Evolutionary conservation across 306 rosid genomes (phyloP), one percentile per base, ranked within the genome.

Genomic region (Lablab purpureus): DNA sequence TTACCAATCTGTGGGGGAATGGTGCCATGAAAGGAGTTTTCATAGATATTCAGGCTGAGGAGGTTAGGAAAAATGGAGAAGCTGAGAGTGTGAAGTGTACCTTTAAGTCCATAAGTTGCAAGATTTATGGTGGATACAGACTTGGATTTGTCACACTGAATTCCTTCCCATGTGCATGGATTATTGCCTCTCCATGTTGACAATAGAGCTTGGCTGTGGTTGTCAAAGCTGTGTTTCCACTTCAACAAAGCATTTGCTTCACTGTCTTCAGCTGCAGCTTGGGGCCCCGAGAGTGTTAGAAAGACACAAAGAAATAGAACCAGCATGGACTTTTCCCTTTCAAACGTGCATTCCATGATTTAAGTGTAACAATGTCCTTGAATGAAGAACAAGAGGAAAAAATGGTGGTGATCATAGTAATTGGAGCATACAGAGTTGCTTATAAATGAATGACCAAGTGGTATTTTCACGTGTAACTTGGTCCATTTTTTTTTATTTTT

Each of bases 31-130:
- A 83, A 66, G 1, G 0, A 5, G 58, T 83, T 83, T 14, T 14
- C 0, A 15, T 6, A 34, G 22, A 83, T 73, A 12, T 83, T 30
- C 6, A 83, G 12, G 73, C 6, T 78, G 0, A 13, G 25, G 32
- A 83, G 86, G 34, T 67, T 78, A n/a, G 80, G 73, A 4, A 83
- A 21, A 47, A 80, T 34, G 27, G 86, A 83, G 58, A 83, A 83
- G 4, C 6, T 36, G 18, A 83, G 73, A 36, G 73, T 73, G 59
- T 83, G 72, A 3, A 78, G 86, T 66, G 83, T 78, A 83, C 83
- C 86, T 83, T 78, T 46, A 0, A 83, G 80, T 78, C 60, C 60
- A 10, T 12, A 67, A 47, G 7, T 25, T 55, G 41, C 2, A 66
- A 83, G 73, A 28, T 27, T 10, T 56, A 78, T 73, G 50, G 0